Evolutionary conservation across 257 asterid species (phyloP), one percentile per base, ranked within the genome.

Genomic region (Solanum verrucosum): DNA sequence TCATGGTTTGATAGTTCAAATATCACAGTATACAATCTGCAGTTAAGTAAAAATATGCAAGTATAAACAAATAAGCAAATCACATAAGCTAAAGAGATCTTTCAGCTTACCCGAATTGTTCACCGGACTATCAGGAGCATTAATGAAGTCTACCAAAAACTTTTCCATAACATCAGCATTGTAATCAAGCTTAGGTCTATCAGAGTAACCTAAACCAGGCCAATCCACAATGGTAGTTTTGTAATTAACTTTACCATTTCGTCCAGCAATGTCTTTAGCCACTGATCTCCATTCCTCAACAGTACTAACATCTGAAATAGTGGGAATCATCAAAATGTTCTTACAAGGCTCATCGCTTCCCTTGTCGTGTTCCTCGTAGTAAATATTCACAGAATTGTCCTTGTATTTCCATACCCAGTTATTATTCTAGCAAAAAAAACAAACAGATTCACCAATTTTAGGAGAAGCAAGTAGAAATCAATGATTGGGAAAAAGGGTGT

Each of bases 131-230:
- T 93, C 94, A 73, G 98, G 92, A 18, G 95, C 78, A 84, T 87
- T 93, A 46, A 96, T 87, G 83, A 96, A 95, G 89, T 95, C 98
- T 84, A 94, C 97, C 90, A 96, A 88, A 90, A 96, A 96, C 87
- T 90, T 93, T 91, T 96, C 99, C 98, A 96, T 94, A 20, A 96
- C 96, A 89, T 93, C 97, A 49, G 98, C 98, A 89, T 91, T 91
- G 37, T 96, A 96, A 38, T 96, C 96, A 72, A 96, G 93, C 90
- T 95, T 96, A 21, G 98, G 99, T 82, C 99, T 89, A 85, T 94
- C 98, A 73, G 98, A 96, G 93, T 93, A 92, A 46, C 99, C 99
- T 88, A 96, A 88, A 60, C 99, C 99, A 46, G 99, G 99, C 98
- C 99, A 96, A 92, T 96, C 99, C 88, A 96, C 95, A 89, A 96